Conservation (phyloP, 768 basidiomycete genomes). For the Leccinum broughii region DNA sequence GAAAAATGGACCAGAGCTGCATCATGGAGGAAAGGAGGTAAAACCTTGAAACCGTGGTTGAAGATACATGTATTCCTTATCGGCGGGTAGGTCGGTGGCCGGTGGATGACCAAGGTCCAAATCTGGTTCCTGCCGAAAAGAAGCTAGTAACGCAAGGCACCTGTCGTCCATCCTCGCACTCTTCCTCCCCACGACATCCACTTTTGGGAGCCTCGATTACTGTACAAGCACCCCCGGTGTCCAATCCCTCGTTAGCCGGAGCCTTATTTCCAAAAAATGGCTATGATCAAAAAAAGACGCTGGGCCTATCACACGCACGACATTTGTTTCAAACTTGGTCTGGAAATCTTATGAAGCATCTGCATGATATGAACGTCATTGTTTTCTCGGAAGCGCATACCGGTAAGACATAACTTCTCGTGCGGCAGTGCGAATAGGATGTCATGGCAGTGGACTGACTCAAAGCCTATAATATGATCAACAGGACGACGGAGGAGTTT, state of each 20-base stretch:
- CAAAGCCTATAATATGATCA: conserved; percentile 18
- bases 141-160: not conserved
- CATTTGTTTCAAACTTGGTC: not conserved
- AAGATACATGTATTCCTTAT: not conserved
- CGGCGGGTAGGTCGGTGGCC: not conserved
- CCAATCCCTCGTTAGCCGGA: conserved; percentile 8
- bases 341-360: not conserved
- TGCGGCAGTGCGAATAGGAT: conserved; percentile 2
- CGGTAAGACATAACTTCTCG: not conserved
- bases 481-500: not conserved
- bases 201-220: not conserved
- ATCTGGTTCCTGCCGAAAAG: conserved; percentile 3
- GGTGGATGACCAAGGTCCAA: not conserved
- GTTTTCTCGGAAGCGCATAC: not conserved
- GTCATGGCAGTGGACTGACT: conserved; percentile 3
- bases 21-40: not conserved
- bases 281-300: not conserved
- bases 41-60: not conserved
- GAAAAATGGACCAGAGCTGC: too few species aligned
- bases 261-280: not conserved
- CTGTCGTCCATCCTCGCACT: not conserved
- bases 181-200: not conserved
- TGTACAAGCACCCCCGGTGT: conserved; percentile 1
- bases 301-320: not conserved
- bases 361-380: not conserved